A percentile compares a stretch with the other conserved stretches of the same genome.
Evolutionary conservation across 2,329 filamentous ascomycete genomes (phyloP).

Genomic region (Colletotrichum eleusines): DNA sequence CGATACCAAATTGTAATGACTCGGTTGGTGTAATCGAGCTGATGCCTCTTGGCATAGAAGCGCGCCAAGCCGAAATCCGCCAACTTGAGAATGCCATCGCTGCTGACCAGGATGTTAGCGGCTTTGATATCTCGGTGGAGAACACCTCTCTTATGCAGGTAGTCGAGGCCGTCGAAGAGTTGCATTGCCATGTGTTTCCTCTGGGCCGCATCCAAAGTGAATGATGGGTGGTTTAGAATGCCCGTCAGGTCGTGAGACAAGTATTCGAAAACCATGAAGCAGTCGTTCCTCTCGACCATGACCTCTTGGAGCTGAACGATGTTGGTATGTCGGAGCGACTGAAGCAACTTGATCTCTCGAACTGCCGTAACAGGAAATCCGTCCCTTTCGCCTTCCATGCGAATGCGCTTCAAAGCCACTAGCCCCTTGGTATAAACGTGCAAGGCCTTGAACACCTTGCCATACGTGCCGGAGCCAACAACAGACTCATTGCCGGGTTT

Average conservation of each 20-base stretch:
- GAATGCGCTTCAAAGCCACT: slow-evolving; percentile 89
- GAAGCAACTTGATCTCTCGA: slow-evolving; percentile 91
- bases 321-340: slow-evolving; percentile 84
- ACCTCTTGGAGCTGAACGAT: slow-evolving; percentile 88
- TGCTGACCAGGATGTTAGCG: slow-evolving; percentile 95
- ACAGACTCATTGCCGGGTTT: slow-evolving; percentile 99
- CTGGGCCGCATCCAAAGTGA: slow-evolving; percentile 84
- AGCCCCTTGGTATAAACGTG: slow-evolving; percentile 90
- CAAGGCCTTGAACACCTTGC: slow-evolving; percentile 93
- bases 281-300: slow-evolving; percentile 99
- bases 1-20: slow-evolving; percentile 99
- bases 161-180: slow-evolving; percentile 93
- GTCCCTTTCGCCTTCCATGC: slow-evolving; percentile 93
- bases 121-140: slow-evolving; percentile 98
- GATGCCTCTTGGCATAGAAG: slow-evolving; percentile 93
- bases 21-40: slow-evolving; percentile 96
- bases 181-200: slow-evolving; percentile 95
- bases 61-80: slow-evolving; percentile 96
- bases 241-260: slow-evolving; percentile 96
- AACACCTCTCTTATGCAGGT: slow-evolving; percentile 92
- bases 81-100: slow-evolving; percentile 87
- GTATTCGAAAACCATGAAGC: slow-evolving; percentile 99
- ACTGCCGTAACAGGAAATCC: slow-evolving; percentile 93
- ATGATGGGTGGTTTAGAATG: slow-evolving; percentile 92
- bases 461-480: slow-evolving; percentile 94